Conservation (phyloP, 225 moss, liverwort and hornwort species). For the Physcomitrium patens region DNA sequence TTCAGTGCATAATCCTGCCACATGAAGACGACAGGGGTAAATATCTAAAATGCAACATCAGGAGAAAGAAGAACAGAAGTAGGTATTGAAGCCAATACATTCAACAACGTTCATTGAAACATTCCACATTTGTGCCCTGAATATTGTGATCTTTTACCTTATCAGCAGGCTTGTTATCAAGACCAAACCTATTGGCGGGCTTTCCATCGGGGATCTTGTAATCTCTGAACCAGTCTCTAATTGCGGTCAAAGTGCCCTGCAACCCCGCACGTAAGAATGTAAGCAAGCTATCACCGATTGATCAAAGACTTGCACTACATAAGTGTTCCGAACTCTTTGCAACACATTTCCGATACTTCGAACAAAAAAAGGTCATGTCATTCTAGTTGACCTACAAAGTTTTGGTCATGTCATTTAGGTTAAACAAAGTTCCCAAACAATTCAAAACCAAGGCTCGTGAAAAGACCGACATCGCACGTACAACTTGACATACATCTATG, state of each 20-base stretch:
- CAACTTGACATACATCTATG: background rate
- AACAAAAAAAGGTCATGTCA: too few species aligned
- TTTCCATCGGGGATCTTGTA: slow-evolving; percentile 99
- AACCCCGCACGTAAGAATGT: slow-evolving; percentile 22
- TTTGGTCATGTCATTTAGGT: too few species aligned
- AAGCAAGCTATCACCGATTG: background rate
- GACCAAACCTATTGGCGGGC: slow-evolving; percentile 91
- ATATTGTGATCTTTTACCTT: slow-evolving; percentile 47
- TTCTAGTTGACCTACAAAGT: too few species aligned
- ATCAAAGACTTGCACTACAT: too few species aligned
- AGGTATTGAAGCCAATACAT: background rate
- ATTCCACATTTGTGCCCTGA: background rate
- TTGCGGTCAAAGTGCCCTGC: slow-evolving; percentile 92
- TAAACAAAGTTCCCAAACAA: too few species aligned
- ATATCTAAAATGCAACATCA: background rate
- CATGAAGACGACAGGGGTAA: background rate
- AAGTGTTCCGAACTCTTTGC: background rate
- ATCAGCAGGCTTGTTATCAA: slow-evolving; percentile 83
- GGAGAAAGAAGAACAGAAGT: background rate
- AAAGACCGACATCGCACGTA: background rate
- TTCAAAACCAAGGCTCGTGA: background rate
- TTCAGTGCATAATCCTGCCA: slow-evolving; percentile 85
- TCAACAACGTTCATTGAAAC: background rate
- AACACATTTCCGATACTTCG: background rate
- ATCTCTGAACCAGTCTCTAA: slow-evolving; percentile 96